Evolutionary conservation across 2,329 filamentous ascomycete species (phyloP), one percentile per base, ranked within the genome.

Genomic region (Fusarium oligoseptatum): DNA sequence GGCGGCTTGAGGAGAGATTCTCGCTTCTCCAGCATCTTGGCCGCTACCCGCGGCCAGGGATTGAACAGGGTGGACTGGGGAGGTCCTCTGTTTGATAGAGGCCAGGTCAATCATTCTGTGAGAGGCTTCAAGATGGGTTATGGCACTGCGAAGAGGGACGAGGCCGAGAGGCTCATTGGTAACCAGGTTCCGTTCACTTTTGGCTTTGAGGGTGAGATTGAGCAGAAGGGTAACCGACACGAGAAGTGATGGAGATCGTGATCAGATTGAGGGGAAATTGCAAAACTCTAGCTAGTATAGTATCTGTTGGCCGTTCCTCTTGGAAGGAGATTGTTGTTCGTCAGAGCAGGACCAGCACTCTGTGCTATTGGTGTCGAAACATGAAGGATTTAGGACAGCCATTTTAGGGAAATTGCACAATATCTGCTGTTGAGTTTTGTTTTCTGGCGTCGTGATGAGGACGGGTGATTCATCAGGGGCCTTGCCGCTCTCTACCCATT

Each of bases 381-480:
- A 66, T 2, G 39, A 22, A 27, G 32, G 67, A n/a, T 66, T 37
- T 66, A 80, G 84, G 74, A 22, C 76, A 70, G 80, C 70, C 15
- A 75, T 76, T 52, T 77, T 72, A 3, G 80, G 78, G 66, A 79
- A 82, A 45, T 78, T 78, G 72, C 87, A 88, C 64, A 87, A 75
- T 20, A 80, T 80, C 24, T 85, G 80, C 41, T 80, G 78, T 41
- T 83, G 64, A 2, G 34, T 64, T 22, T 14, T 55, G 15, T 66
- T 67, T n/a, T 65, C 66, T 15, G 41, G 32, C 2, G 55, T 41
- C 9, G 60, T 67, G 36, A 75, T 56, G 20, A 22, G 43, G 11
- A 76, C 72, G 0, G 45, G 55, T 24, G 62, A 55, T 5, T 29
- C 66, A 9, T 80, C 77, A 1, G 81, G 81, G 0, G 71, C 72